These are phyloP conservation scores for Citrus unshiu DNA, from an alignment of 345 rosid species.

Conservation along the genomic window DNA sequence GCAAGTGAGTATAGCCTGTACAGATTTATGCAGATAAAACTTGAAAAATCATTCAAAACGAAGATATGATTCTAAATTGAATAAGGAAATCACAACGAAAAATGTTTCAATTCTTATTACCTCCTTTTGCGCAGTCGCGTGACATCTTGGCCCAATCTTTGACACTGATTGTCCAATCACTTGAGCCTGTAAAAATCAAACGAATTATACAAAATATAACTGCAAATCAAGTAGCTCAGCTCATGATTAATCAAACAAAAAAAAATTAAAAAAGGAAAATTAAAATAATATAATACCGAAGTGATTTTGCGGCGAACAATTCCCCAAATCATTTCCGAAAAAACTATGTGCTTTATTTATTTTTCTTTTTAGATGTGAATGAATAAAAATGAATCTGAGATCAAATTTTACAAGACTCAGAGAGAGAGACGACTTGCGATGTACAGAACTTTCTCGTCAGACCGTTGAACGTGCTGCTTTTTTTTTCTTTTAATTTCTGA, in stretches of 20 bases:
- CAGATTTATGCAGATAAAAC: background rate
- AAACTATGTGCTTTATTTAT: background rate
- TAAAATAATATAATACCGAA: slow-evolving; percentile 1
- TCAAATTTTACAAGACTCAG: background rate
- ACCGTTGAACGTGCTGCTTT: background rate
- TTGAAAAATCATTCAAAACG: background rate
- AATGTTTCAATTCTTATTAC: background rate
- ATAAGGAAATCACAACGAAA: background rate
- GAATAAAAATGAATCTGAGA: background rate
- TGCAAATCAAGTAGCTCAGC: background rate
- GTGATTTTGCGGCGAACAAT: slow-evolving; percentile 21
- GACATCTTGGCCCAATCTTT: slow-evolving; percentile 14
- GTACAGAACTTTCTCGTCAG: slow-evolving; percentile 11
- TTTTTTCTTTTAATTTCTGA: background rate
- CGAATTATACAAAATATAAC: background rate
- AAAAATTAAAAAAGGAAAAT: background rate
- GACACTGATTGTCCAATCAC: slow-evolving; percentile 17
- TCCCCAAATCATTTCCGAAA: slow-evolving; percentile 21
- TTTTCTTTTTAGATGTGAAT: background rate
- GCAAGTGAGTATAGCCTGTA: slow-evolving; percentile 5
- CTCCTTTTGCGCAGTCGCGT: slow-evolving; percentile 3
- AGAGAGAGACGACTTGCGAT: background rate
- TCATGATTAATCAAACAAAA: background rate
- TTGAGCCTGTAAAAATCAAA: slow-evolving; percentile 2
- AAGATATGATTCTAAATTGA: slow-evolving; percentile 1